Conservation (phyloP, 108 stramenopile species). For the Aureococcus anophagefferens region DNA sequence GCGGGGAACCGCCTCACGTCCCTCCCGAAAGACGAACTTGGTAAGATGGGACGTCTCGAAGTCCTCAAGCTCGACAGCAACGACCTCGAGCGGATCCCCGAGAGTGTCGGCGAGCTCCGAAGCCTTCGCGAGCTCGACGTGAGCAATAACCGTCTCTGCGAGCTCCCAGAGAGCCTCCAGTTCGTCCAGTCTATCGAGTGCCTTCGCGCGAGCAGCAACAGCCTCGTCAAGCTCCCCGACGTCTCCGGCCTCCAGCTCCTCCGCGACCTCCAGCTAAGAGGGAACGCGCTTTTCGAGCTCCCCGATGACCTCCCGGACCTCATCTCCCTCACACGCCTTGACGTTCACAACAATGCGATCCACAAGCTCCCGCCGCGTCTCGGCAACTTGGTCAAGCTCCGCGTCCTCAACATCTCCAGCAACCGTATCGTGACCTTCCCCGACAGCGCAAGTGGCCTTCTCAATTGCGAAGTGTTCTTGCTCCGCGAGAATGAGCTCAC, state of each 20-base stretch:
- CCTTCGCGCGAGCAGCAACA: conserved; percentile 19
- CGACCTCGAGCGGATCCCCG: conserved; percentile 21
- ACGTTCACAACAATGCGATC: conserved; percentile 19
- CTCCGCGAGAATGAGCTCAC: conserved; percentile 22
- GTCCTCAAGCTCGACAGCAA: conserved; percentile 22
- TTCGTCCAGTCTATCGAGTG: conserved; percentile 13
- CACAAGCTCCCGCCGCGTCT: conserved; percentile 12
- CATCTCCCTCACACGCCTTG: conserved; percentile 12
- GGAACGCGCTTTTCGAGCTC: conserved; percentile 16
- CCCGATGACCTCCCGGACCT: conserved; percentile 12
- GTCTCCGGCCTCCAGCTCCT: conserved; percentile 15
- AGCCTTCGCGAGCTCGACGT: conserved; percentile 16
- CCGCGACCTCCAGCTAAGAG: conserved; percentile 8
- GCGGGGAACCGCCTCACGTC: conserved; percentile 21
- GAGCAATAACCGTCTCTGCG: conserved; percentile 22
- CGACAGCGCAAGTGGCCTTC: conserved; percentile 16
- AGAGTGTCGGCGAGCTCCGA: conserved; percentile 19
- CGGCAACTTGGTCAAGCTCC: conserved; percentile 16
- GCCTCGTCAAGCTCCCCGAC: not conserved
- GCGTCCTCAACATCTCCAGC: conserved; percentile 19
- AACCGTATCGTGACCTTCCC: conserved; percentile 20
- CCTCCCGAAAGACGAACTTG: conserved; percentile 19
- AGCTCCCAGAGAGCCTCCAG: conserved; percentile 21
- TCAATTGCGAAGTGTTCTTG: conserved; percentile 11
- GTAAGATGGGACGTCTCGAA: conserved; percentile 14